Evolutionary conservation across 805 yeast species (phyloP), one percentile per base, ranked within the genome.

Genomic region (Lipomyces sp.): DNA sequence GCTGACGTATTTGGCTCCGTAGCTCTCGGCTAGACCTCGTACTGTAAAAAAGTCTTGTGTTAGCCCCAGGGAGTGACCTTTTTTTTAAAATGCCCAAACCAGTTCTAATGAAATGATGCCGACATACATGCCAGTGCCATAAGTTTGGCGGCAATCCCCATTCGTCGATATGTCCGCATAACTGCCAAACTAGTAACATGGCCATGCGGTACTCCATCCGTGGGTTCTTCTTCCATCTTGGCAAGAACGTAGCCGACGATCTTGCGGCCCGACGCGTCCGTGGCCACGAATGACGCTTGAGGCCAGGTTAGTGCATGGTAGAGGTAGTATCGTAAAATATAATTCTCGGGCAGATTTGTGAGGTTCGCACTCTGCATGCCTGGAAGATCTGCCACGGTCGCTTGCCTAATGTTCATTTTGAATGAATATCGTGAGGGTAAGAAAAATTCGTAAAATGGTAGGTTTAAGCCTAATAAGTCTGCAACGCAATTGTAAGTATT

Each of bases 221-320:
- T 87, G 42, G 93, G 92, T 39, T 73, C 75, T 50, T 73, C 73
- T 73, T 95, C 97, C 97, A 95, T 90, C 78, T 95, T 95, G 0
- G 97, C 97, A 71, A 95, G 81, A 3, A 92, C 98, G 75, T 95
- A 95, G 4, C 98, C 99, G n/a, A 95, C 96, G 42, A 95, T 84
- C 72, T 90, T 89, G 75, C 90, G 85, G 69, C 85, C 89, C 34
- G 88, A 85, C 1, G 95, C 64, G 72, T 70, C 74, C 4, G 77
- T 89, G 18, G 99, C 99, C 48, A 95, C 98, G 80, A 88, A 95
- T 53, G 97, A 90, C 13, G 96, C 96, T 77, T 94, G 97, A 1
- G 99, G 99, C 39, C 39, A 37, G 39, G 39, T 37, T 37, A 37
- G 39, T 7, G 92, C 84, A 78, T 95, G 99, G 78, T 95, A 95